Evolutionary conservation across 225 moss, liverwort and hornwort species (phyloP).

Genomic region (Sphagnum tenellum): DNA sequence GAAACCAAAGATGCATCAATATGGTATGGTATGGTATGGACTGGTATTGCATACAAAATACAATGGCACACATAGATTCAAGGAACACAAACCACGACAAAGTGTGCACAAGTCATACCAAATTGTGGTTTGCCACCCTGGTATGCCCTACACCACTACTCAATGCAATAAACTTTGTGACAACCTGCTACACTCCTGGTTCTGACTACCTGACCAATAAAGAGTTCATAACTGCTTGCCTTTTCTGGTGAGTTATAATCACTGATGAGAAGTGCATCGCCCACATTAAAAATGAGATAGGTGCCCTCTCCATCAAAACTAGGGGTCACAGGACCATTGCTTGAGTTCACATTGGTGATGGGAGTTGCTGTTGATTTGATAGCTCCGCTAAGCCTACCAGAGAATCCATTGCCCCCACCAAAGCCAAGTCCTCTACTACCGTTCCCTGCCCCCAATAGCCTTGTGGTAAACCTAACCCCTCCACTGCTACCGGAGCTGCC

Average conservation of each 20-base stretch:
- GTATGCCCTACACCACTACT: too few relatives aligned
- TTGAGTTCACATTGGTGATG: constrained; percentile 45
- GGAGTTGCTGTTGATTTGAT: constrained; percentile 52
- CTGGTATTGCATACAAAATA: too few relatives aligned
- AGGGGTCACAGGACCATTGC: constrained; percentile 62
- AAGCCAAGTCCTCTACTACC: constrained; percentile 70
- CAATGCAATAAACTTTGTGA: too few relatives aligned
- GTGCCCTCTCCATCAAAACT: constrained; percentile 91
- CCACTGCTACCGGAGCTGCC: constrained; percentile 51
- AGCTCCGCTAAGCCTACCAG: constrained; percentile 66
- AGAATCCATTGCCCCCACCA: constrained; percentile 80
- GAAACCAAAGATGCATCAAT: too few relatives aligned
- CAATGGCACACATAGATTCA: too few relatives aligned
- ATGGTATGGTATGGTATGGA: too few relatives aligned
- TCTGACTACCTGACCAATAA: too few relatives aligned
- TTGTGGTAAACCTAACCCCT: constrained; percentile 52
- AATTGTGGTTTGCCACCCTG: too few relatives aligned
- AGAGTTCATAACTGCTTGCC: constrained; percentile 33
- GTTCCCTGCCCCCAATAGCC: constrained; percentile 72
- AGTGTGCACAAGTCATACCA: too few relatives aligned
- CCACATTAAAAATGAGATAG: constrained; percentile 86
- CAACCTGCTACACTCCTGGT: too few relatives aligned
- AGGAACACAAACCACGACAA: too few relatives aligned
- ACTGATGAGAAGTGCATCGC: constrained; percentile 80
- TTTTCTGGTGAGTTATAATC: constrained; percentile 81